Percentiles rank a stretch among this genome's conserved stretches.
Conservation (phyloP, 345 rosid genomes). For the Geranium rotundifolium region DNA sequence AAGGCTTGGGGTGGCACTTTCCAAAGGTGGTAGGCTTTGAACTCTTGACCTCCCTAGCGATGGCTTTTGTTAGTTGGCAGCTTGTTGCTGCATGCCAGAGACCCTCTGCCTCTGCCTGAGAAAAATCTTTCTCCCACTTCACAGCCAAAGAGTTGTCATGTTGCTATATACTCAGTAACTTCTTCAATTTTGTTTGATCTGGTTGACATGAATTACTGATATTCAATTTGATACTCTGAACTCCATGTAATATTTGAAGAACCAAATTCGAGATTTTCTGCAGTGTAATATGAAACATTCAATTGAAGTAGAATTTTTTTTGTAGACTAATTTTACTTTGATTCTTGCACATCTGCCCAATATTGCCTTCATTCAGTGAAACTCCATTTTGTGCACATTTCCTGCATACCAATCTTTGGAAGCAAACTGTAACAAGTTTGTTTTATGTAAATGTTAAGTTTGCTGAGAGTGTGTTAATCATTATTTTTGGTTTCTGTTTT, state of each 20-base stretch:
- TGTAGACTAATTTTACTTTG: too few species aligned
- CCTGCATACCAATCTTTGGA: too few species aligned
- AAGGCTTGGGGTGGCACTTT: conserved; percentile 86
- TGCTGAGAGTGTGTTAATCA: too few species aligned
- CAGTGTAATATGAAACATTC: too few species aligned
- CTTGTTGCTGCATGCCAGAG: conserved; percentile 79
- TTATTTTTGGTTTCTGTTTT: too few species aligned
- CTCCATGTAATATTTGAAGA: neutral
- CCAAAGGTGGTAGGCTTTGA: conserved; percentile 87
- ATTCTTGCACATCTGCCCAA: too few species aligned
- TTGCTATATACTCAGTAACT: neutral
- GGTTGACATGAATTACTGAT: neutral
- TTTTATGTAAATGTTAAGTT: too few species aligned
- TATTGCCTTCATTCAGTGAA: too few species aligned
- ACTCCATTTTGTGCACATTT: too few species aligned
- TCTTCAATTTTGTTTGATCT: neutral
- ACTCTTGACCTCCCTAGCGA: conserved; percentile 59
- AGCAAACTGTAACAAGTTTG: too few species aligned
- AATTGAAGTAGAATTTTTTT: too few species aligned
- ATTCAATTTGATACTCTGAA: too few species aligned
- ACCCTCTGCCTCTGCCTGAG: conserved; percentile 43
- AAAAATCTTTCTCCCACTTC: neutral
- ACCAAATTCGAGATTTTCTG: neutral
- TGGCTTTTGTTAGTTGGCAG: conserved; percentile 91
- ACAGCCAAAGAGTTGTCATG: neutral